These are phyloP conservation scores for Casuarina cunninghamiana DNA, from an alignment of 306 rosid species.

Conservation along the genomic window DNA sequence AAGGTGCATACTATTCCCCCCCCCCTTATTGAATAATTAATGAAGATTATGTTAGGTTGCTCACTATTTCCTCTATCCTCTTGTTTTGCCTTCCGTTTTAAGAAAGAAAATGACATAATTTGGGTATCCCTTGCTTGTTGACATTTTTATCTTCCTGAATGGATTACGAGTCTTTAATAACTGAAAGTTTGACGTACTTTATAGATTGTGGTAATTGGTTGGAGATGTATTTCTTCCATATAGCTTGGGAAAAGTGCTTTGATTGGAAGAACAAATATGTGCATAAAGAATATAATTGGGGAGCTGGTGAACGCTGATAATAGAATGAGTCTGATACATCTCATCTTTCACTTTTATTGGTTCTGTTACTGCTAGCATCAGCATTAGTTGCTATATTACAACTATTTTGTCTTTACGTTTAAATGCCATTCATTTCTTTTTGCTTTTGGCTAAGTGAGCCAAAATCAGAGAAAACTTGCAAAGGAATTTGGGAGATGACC, in stretches of 20 bases:
- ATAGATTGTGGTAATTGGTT: not conserved
- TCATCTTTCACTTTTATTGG: not conserved
- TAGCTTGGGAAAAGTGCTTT: not conserved
- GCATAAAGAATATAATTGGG: not conserved
- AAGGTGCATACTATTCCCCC: conserved; percentile 51
- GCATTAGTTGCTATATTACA: not conserved
- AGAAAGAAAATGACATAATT: conserved; percentile 4
- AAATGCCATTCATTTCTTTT: not conserved
- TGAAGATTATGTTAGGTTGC: not conserved
- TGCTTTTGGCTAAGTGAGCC: conserved; percentile 10
- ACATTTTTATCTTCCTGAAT: not conserved
- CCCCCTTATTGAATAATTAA: no score
- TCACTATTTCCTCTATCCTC: not conserved
- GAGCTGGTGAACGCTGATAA: no score
- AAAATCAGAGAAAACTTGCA: not conserved
- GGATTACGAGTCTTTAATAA: no score
- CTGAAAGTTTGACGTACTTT: not conserved
- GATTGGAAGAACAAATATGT: not conserved
- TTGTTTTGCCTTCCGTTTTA: not conserved
- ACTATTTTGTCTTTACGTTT: not conserved
- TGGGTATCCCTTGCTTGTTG: not conserved
- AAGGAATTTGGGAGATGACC: not conserved
- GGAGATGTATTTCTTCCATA: not conserved
- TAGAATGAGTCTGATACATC: conserved; percentile 17
- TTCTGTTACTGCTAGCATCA: not conserved